A percentile compares a stretch with the other conserved stretches of the same genome.
Conservation (phyloP, 352 stramenopile species). For the Blastocystis sp. region DNA sequence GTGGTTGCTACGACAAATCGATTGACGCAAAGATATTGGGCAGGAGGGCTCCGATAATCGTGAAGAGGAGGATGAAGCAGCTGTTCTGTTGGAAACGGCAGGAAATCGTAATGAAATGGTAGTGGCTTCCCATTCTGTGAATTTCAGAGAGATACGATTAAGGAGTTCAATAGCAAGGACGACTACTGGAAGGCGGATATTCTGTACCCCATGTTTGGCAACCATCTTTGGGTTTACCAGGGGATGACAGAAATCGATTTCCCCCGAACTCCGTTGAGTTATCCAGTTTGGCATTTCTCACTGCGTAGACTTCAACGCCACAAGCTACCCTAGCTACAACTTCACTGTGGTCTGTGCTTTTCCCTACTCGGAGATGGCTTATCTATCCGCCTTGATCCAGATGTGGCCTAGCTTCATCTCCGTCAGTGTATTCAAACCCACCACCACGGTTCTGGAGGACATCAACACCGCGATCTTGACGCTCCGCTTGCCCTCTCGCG, state of each 20-base stretch:
- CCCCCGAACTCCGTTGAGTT: not conserved
- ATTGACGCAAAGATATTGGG: too few species aligned
- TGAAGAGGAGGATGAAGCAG: too few species aligned
- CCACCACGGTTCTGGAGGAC: not conserved
- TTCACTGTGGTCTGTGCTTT: conserved; percentile 53
- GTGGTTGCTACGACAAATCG: too few species aligned
- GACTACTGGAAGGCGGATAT: not conserved
- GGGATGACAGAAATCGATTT: not conserved
- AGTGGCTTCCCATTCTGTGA: too few species aligned
- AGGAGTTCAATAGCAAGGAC: not conserved
- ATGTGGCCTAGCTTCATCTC: conserved; percentile 47
- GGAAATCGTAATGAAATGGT: too few species aligned
- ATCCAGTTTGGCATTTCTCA: not conserved
- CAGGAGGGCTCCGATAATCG: too few species aligned
- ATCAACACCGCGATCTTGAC: not conserved
- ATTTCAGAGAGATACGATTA: too few species aligned
- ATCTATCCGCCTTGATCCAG: not conserved
- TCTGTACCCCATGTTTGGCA: not conserved
- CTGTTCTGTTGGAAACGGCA: too few species aligned
- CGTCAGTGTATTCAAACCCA: conserved; percentile 2
- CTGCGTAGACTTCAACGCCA: conserved; percentile 30
- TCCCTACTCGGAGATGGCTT: not conserved
- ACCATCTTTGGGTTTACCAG: not conserved
- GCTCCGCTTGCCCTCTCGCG: not conserved
- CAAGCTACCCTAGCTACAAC: not conserved